These are phyloP conservation scores for Geranium brycei DNA, from an alignment of 345 rosid genomes.

Conservation along the genomic window DNA sequence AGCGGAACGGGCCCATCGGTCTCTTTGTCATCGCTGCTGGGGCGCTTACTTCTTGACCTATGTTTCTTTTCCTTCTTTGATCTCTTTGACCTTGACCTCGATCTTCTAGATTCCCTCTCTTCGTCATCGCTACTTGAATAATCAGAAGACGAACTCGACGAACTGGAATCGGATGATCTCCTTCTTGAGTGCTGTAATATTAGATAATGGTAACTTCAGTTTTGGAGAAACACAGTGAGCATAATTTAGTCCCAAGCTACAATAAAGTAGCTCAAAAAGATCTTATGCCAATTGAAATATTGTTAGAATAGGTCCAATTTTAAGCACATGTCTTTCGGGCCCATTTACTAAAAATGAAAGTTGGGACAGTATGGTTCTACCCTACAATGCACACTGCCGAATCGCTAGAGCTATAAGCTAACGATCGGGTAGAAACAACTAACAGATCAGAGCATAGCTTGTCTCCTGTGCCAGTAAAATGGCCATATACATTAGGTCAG, in stretches of 20 bases:
- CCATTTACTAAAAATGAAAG: no score
- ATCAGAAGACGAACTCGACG: constrained; percentile 57
- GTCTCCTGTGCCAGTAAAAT: no score
- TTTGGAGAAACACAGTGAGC: neutral
- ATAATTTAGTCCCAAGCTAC: neutral
- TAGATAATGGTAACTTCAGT: neutral
- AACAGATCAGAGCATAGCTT: no score
- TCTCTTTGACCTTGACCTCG: constrained; percentile 66
- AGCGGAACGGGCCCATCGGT: constrained; percentile 76
- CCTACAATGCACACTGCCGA: no score
- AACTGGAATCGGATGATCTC: constrained; percentile 43
- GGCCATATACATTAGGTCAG: no score
- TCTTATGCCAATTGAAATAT: neutral
- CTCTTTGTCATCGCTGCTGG: constrained; percentile 32
- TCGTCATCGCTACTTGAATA: constrained; percentile 72
- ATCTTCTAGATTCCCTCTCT: constrained; percentile 55
- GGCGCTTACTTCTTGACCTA: constrained; percentile 44
- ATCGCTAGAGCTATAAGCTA: no score
- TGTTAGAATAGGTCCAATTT: no score
- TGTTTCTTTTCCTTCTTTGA: constrained; percentile 63
- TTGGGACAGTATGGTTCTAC: no score
- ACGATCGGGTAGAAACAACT: no score
- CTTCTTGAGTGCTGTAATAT: constrained; percentile 57
- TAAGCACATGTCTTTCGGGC: no score
- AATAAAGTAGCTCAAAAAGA: neutral